Percentiles rank a stretch among this genome's conserved stretches.
Evolutionary conservation across 176 grass and related monocot genomes (phyloP).

Genomic region (Areca catechu): DNA sequence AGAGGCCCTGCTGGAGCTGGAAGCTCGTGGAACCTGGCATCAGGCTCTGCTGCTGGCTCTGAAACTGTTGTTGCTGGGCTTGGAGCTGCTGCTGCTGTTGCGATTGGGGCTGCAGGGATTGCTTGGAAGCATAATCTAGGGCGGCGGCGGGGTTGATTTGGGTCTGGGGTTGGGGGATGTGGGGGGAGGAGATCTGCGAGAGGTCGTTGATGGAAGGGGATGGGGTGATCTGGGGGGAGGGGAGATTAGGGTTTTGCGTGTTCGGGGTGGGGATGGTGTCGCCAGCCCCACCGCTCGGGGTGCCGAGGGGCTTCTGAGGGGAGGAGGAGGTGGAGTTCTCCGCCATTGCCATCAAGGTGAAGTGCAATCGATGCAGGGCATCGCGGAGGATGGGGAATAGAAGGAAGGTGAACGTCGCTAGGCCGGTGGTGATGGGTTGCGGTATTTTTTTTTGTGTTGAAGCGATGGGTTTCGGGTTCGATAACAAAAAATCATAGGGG

Average conservation of each 20-base stretch:
- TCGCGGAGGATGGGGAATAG: constrained; percentile 11
- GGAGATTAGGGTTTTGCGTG: constrained; percentile 52
- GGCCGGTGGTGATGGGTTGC: no score
- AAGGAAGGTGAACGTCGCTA: constrained; percentile 7
- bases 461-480: no score
- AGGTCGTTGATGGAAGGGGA: constrained; percentile 37
- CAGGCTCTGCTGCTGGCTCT: constrained; percentile 21
- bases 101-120: constrained; percentile 32
- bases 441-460: no score
- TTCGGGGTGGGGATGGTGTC: constrained; percentile 31
- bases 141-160: constrained; percentile 33
- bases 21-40: neutral
- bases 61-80: constrained; percentile 26
- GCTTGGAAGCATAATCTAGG: constrained; percentile 14
- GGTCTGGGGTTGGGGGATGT: constrained; percentile 21
- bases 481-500: no score
- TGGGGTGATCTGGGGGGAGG: constrained; percentile 41
- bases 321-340: constrained; percentile 44
- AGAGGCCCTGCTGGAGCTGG: constrained; percentile 14
- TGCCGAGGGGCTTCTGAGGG: constrained; percentile 23
- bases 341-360: constrained; percentile 44
- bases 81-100: constrained; percentile 61
- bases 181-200: constrained; percentile 38
- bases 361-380: constrained; percentile 24
- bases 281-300: constrained; percentile 21